Evolutionary conservation across 2,329 filamentous ascomycete genomes (phyloP), one percentile per base, ranked within the genome.

Genomic region (Pseudogymnoascus sp.): DNA sequence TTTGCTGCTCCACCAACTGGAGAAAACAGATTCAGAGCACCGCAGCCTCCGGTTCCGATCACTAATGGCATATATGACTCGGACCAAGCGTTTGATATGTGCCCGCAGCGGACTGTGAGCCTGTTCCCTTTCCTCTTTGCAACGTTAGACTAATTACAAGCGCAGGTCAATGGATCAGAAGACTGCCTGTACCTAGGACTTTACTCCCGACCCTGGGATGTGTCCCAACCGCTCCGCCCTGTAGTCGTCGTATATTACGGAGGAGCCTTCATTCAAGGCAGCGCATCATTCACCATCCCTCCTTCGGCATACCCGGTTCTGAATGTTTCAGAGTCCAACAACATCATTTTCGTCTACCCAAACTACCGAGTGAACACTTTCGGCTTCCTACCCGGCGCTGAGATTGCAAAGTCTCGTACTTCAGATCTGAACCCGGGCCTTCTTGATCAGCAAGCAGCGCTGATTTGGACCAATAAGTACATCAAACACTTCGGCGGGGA

Each of bases 351-450:
- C 60, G 79, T 87, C 41, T 81, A 78, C 70, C 80, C 86, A 68
- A 83, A 82, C 71, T 84, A 89, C 70, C 79, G 87, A 4, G 79
- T 89, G 31, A 84, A 84, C 6, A 81, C 83, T 1, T 77, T 90
- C 68, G 89, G 89, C 0, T 91, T 93, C 72, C 72, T 90, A 29
- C 80, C 83, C 8, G 85, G 83, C 0, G 71, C 72, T 8, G 67
- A 82, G 61, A 78, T 84, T 11, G 75, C 77, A 7, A 77, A 76
- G 17, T 79, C 78, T 37, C 82, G 81, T 0, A 68, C 81, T 31
- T 74, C 85, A 37, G 80, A 76, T 15, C 61, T 81, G 7, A 90
- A 90, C 64, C 73, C 85, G 5, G 87, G 87, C 1, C 71, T 88
- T 44, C 75, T 79, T 62, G 85, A 88, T 67, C 84, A 88, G 71